Conservation (phyloP, 805 yeast genomes). For the Zygotorulaspora danielsina region DNA sequence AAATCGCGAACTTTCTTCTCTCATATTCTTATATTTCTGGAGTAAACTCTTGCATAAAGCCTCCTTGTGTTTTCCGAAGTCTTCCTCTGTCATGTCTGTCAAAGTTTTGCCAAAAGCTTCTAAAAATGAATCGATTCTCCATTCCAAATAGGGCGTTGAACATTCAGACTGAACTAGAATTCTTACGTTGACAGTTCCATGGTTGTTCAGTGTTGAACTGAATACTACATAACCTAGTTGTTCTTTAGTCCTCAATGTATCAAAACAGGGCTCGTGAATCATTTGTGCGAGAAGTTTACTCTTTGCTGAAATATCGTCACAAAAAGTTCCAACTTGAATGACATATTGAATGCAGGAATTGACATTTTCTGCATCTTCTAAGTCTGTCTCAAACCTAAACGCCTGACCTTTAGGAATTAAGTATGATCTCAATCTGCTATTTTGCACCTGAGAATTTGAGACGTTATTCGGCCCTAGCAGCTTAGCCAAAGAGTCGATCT, state of each 20-base stretch:
- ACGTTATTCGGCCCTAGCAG: conserved; percentile 44
- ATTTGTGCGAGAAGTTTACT: conserved; percentile 69
- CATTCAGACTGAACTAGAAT: conserved; percentile 82
- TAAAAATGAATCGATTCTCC: conserved; percentile 69
- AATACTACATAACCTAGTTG: conserved; percentile 94
- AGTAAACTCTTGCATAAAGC: conserved; percentile 62
- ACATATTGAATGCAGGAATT: conserved; percentile 82
- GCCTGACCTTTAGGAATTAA: conserved; percentile 39
- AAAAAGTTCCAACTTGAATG: conserved; percentile 60
- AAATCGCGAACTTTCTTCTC: conserved; percentile 66
- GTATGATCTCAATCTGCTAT: conserved; percentile 38
- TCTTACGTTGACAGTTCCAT: conserved; percentile 58
- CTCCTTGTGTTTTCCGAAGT: conserved; percentile 62
- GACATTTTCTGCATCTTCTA: conserved; percentile 65
- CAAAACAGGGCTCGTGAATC: conserved; percentile 82
- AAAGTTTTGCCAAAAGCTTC: conserved; percentile 44
- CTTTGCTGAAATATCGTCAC: conserved; percentile 41
- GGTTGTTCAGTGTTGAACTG: conserved; percentile 61
- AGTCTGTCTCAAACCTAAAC: conserved; percentile 44
- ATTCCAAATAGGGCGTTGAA: conserved; percentile 66
- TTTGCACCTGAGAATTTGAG: conserved; percentile 28
- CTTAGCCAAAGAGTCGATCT: conserved; percentile 44
- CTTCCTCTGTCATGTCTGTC: conserved; percentile 52
- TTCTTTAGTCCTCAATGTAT: conserved; percentile 85
- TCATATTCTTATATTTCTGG: conserved; percentile 70